A percentile compares a stretch with the other conserved stretches of the same genome.
phyloP scores from a whole-genome alignment of 2,329 filamentous ascomycete species.

The Neonectria faginata region DNA sequence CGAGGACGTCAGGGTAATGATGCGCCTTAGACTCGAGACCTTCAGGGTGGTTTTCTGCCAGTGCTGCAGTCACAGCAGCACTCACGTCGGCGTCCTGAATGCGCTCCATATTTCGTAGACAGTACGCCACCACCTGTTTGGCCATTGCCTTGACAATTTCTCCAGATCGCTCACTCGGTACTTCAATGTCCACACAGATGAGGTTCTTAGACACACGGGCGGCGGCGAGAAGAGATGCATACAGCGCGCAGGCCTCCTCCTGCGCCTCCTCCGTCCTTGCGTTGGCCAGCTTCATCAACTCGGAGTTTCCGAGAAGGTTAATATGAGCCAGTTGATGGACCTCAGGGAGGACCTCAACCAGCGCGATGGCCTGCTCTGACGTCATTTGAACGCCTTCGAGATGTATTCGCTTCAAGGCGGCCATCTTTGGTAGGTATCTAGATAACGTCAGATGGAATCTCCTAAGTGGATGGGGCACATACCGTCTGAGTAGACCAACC shows the following conservation, averaged over 20 bases:
- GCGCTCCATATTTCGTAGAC: constrained; percentile 88
- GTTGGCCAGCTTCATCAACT: constrained; percentile 76
- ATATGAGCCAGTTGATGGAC: constrained; percentile 84
- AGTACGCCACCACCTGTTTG: constrained; percentile 95
- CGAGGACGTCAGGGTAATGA: constrained; percentile 80
- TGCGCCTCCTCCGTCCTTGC: constrained; percentile 83
- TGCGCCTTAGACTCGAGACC: constrained; percentile 46
- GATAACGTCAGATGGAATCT: constrained; percentile 20
- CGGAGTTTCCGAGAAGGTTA: constrained; percentile 84
- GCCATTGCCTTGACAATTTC: constrained; percentile 93
- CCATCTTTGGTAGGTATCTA: constrained; percentile 82
- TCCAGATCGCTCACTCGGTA: constrained; percentile 82
- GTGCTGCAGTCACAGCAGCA: constrained; percentile 57
- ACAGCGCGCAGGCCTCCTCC: constrained; percentile 94
- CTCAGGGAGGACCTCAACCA: constrained; percentile 92
- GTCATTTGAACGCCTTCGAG: constrained; percentile 86
- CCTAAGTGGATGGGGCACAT: constrained; percentile 40
- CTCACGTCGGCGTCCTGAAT: constrained; percentile 75
- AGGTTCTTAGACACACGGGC: constrained; percentile 85
- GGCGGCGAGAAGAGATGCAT: constrained; percentile 90
- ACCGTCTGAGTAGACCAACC: constrained; percentile 80
- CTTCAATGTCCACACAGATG: constrained; percentile 91
- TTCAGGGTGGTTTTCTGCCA: constrained; percentile 53
- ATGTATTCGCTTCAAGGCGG: constrained; percentile 84
- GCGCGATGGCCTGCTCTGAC: constrained; percentile 87